Evolutionary conservation across 1,284 basidiomycete genomes (phyloP).

Genomic region (Ustilago curta): DNA sequence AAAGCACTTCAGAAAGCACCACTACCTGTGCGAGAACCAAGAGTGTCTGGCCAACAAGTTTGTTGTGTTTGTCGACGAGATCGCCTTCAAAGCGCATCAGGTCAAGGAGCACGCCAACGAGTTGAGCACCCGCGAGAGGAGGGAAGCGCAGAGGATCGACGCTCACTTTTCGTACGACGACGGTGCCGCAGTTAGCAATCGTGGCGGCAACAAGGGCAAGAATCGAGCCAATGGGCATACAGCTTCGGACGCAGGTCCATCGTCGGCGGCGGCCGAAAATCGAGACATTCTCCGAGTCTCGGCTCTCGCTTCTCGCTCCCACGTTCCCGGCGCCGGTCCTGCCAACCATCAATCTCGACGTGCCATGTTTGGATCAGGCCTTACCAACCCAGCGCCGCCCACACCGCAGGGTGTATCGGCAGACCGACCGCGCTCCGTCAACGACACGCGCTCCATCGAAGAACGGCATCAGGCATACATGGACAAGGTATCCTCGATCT

Average conservation of each 20-base stretch:
- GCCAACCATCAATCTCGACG: constrained; percentile 49
- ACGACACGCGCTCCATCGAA: constrained; percentile 73
- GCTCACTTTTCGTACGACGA: constrained; percentile 84
- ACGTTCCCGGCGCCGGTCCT: constrained; percentile 58
- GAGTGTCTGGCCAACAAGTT: constrained; percentile 89
- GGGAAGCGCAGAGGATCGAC: constrained; percentile 81
- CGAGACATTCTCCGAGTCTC: constrained; percentile 48
- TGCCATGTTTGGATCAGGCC: constrained; percentile 46
- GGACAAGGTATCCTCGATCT: constrained; percentile 76
- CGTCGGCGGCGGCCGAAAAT: constrained; percentile 8
- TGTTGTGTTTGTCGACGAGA: constrained; percentile 85
- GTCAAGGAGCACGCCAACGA: constrained; percentile 85
- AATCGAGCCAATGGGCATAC: constrained; percentile 8
- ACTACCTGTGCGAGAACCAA: constrained; percentile 82
- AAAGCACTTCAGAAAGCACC: constrained; percentile 71
- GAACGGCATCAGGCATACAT: constrained; percentile 78
- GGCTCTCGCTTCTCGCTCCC: constrained; percentile 70
- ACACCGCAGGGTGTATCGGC: constrained; percentile 36
- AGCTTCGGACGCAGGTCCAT: not conserved
- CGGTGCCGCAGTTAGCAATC: constrained; percentile 60
- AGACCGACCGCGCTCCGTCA: constrained; percentile 69
- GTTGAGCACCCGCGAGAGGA: constrained; percentile 82
- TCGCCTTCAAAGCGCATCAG: constrained; percentile 93
- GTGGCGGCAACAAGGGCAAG: constrained; percentile 28
- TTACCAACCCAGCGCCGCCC: constrained; percentile 36